Evolutionary conservation across 345 rosid species (phyloP).

Genomic region (Hibiscus mutabilis): DNA sequence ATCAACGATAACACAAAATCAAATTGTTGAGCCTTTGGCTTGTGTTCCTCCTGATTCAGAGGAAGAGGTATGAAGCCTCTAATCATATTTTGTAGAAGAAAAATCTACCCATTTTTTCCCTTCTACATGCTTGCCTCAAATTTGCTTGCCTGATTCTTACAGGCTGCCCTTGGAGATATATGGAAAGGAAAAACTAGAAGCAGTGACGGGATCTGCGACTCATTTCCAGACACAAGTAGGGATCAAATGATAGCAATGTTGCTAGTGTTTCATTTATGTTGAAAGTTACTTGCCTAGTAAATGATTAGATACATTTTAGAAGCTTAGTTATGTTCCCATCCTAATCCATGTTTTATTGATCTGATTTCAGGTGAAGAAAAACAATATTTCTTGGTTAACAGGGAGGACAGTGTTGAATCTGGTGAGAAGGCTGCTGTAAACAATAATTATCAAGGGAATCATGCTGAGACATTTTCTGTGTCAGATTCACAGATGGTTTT

Average conservation of each 20-base stretch:
- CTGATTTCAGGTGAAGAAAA: slow-evolving; percentile 30
- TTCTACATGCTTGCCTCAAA: neutral
- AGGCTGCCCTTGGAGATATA: slow-evolving; percentile 54
- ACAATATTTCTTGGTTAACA: slow-evolving; percentile 13
- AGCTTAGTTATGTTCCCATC: neutral
- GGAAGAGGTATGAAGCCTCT: slow-evolving; percentile 50
- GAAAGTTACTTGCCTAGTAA: neutral
- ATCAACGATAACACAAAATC: slow-evolving; percentile 35
- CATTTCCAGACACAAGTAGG: slow-evolving; percentile 34
- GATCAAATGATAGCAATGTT: slow-evolving; percentile 29
- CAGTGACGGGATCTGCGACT: slow-evolving; percentile 40
- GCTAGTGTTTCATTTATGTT: slow-evolving; percentile 27
- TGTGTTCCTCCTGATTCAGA: slow-evolving; percentile 64
- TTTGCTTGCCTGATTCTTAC: slow-evolving; percentile 9
- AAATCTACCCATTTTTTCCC: neutral
- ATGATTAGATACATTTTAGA: neutral
- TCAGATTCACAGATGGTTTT: slow-evolving; percentile 13
- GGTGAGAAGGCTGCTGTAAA: slow-evolving; percentile 20
- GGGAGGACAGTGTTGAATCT: slow-evolving; percentile 23
- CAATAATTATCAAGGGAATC: slow-evolving; percentile 11
- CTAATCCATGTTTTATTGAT: slow-evolving; percentile 14
- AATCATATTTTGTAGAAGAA: neutral
- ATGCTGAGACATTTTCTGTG: slow-evolving; percentile 9
- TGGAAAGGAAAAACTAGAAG: slow-evolving; percentile 60
- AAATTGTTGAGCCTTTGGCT: slow-evolving; percentile 53